Conservation (phyloP, 768 basidiomycete genomes). For the Cubamyces sp. region DNA sequence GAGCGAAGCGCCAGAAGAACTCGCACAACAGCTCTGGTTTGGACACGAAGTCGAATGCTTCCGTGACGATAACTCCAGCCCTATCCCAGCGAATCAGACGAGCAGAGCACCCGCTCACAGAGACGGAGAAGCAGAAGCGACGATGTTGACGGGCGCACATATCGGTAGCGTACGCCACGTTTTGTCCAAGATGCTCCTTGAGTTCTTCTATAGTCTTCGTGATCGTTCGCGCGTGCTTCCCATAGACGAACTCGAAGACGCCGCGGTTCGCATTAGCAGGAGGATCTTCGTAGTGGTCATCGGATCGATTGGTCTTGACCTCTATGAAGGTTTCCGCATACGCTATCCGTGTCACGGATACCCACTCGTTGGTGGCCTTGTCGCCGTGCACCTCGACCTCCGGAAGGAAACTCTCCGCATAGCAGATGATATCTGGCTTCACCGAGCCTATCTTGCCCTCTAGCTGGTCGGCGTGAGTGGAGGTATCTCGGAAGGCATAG, state of each 20-base stretch:
- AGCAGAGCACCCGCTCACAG: slow-evolving; percentile 31
- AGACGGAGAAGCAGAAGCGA: slow-evolving; percentile 34
- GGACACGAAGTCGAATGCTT: slow-evolving; percentile 31
- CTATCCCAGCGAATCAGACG: slow-evolving; percentile 31
- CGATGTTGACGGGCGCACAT: slow-evolving; percentile 35
- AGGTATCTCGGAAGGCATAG: too few species aligned
- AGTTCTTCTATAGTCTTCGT: neutral
- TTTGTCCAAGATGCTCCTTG: neutral
- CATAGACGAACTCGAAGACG: neutral
- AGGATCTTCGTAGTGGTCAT: slow-evolving; percentile 18
- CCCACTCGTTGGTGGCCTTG: neutral
- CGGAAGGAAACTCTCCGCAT: neutral
- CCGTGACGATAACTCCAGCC: neutral
- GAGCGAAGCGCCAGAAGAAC: neutral
- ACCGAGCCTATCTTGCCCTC: too few species aligned
- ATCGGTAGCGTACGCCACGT: neutral
- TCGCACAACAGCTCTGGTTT: slow-evolving; percentile 11
- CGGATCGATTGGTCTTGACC: neutral
- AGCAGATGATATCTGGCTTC: too few species aligned
- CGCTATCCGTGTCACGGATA: neutral
- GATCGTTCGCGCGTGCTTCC: neutral
- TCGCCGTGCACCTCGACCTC: neutral
- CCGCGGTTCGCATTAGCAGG: neutral
- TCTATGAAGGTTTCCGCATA: slow-evolving; percentile 22
- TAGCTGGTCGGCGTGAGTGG: too few species aligned